Evolutionary conservation across 805 yeast species (phyloP), one percentile per base, ranked within the genome.

Genomic region (Saccharomycopsis microspora): DNA sequence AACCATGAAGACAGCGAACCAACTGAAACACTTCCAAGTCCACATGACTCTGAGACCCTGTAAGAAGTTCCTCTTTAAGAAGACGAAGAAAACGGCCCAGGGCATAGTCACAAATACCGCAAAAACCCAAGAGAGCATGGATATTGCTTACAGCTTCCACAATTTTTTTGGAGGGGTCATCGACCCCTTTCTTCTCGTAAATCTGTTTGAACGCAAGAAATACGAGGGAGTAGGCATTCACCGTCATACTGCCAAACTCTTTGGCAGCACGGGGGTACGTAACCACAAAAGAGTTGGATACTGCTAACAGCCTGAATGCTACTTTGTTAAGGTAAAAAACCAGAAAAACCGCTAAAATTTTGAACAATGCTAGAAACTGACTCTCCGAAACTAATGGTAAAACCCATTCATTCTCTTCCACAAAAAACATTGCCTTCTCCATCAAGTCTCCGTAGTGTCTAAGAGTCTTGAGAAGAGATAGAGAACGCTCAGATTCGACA

Each of bases 1-100:
- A 70, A 41, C 87, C 94, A 56, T 82, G 87, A 6, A 84, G 72
- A 60, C 98, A 93, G 53, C 78, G 71, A 28, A 93, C 63, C 34
- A 86, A 71, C 57, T 90, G 97, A 5, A 86, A 71, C 42, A 90
- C 68, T 42, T 83, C 89, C 2, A 83, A 71, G 4, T 70, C 71
- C 2, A 56, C 51, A 49, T 67, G 60, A 27, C 51, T 45, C 60
- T 64, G 60, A 5, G 69, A 64, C 31, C 74, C 61, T 0, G 64
- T 55, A 10, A 76, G 65, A 34, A 84, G 63, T 19, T 74, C 69
- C 5, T 68, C 66, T 54, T 87, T 82, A 0, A 82, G 67, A 31
- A 83, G 63, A 11, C 69, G 67, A 44, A 93, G 65, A 51, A 89
- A 80, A 5, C 66, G 62, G 0, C 94, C 89, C 31, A 71, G 60